Base-by-base conservation (phyloP, 345 rosid species). In the Combretum micranthum region DNA sequence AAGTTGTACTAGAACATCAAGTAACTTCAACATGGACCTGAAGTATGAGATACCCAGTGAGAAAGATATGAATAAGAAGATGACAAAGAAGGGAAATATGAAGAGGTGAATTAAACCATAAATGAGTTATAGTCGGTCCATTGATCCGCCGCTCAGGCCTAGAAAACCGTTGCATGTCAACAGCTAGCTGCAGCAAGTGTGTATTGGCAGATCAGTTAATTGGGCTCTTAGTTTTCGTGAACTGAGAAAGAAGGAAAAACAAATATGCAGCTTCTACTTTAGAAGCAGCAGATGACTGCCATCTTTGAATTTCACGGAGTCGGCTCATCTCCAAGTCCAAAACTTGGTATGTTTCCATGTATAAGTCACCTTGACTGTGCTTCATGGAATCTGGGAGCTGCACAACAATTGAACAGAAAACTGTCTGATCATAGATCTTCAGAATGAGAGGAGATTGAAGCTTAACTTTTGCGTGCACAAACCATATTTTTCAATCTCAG, bases 321-420 rank as follows among this genome's bases (percentile, higher is more conserved):
- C 90, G 94, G 68, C 97, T 90, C 99, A 93, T 89, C 74, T 93
- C 99, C 79, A 87, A 72, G 82, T 93, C 99, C 79, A 93, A 74
- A 75, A 93, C 99, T 90, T 90, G 96, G 83, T 93, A 93, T 25
- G 99, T 89, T 66, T 93, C 97, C 53, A 93, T 72, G 69, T 93
- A 93, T 67, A 93, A 68, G 69, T 93, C 99, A 63, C 95, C 90
- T 77, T 93, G 99, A 82, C 89, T 89, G 69, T 93, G 97, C 80
- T 85, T 93, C 99, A 93, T 87, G 43, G 99, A 93, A 64, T 85
- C 97, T 2, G 97, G 96, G 68, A 93, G 97, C 97, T 93, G 92
- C 71, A 66, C 64, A 57, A 32, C 16, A 37, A 50, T 50, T 62
- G 13, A 60, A n/a, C 61, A 60, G 11, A 20, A 39, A 49, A 46